A percentile compares a stretch with the other conserved stretches of the same genome.
These are phyloP conservation scores for Claviceps paspali DNA, from an alignment of 2,329 filamentous ascomycete species.

Conservation along the genomic window DNA sequence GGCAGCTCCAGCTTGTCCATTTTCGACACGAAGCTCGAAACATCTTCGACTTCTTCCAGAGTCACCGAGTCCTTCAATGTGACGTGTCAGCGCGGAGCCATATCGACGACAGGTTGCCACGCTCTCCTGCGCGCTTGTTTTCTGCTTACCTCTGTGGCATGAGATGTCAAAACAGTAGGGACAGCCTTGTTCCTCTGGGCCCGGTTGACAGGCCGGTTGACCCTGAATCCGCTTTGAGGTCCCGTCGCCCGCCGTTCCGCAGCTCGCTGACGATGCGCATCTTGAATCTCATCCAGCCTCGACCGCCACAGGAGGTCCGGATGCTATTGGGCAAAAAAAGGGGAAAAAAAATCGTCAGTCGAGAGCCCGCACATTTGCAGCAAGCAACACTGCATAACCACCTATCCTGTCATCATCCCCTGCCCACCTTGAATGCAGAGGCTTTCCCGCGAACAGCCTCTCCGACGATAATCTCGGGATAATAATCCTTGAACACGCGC, in stretches of 20 bases:
- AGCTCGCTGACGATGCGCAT: slow-evolving; percentile 33
- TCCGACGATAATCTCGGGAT: slow-evolving; percentile 73
- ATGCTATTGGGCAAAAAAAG: slow-evolving; percentile 29
- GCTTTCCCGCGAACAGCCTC: slow-evolving; percentile 46
- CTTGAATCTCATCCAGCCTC: slow-evolving; percentile 53
- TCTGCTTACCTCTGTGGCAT: slow-evolving; percentile 51
- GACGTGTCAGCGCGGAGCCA: not conserved
- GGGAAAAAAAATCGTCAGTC: slow-evolving; percentile 6
- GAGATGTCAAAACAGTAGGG: slow-evolving; percentile 58
- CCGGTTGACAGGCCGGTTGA: slow-evolving; percentile 31
- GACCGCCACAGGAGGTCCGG: slow-evolving; percentile 63
- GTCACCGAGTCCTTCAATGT: slow-evolving; percentile 39
- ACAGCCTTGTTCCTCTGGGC: slow-evolving; percentile 27
- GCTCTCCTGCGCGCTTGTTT: too few relatives aligned
- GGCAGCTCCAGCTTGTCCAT: slow-evolving; percentile 69
- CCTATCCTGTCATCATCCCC: not conserved
- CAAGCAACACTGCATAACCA: too few relatives aligned
- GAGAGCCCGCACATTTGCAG: too few relatives aligned
- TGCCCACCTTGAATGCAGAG: slow-evolving; percentile 40
- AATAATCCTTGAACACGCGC: slow-evolving; percentile 80
- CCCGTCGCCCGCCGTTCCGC: slow-evolving; percentile 20
- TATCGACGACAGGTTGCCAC: not conserved
- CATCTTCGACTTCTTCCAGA: slow-evolving; percentile 64
- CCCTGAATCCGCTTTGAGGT: slow-evolving; percentile 41
- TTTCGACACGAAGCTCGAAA: slow-evolving; percentile 52